phyloP scores from a whole-genome alignment of 768 basidiomycete species.

The Tulasnella sp. region DNA sequence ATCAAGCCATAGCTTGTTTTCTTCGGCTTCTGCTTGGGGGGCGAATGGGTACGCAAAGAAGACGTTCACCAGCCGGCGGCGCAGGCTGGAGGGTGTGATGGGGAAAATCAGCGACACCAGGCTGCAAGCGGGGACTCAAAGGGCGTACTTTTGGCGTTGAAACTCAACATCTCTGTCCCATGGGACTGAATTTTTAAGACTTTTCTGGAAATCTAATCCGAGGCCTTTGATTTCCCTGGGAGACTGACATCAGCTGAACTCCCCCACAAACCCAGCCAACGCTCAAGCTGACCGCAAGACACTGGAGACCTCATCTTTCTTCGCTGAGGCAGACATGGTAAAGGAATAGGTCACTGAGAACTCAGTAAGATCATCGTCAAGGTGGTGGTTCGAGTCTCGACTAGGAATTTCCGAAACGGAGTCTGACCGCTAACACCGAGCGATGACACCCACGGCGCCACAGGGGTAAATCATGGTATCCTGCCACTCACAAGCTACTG shows the following conservation, averaged over 20 bases:
- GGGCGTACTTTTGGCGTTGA: constrained; percentile 74
- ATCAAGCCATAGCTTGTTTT: constrained; percentile 89
- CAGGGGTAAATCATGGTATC: background rate
- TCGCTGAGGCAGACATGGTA: constrained; percentile 2
- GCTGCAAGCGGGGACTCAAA: background rate
- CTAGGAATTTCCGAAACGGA: constrained; percentile 26
- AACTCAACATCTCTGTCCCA: constrained; percentile 88
- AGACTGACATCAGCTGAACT: background rate
- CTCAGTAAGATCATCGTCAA: background rate
- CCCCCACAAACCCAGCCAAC: background rate
- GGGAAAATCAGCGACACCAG: constrained; percentile 16
- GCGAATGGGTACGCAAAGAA: constrained; percentile 70
- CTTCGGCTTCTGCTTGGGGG: constrained; percentile 75
- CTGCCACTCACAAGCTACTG: background rate
- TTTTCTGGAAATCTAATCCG: constrained; percentile 21
- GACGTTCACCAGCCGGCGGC: constrained; percentile 68
- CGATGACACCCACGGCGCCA: constrained; percentile 12
- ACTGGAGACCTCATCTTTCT: constrained; percentile 26
- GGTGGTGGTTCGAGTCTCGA: constrained; percentile 23
- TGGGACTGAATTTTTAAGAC: constrained; percentile 50
- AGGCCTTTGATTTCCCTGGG: constrained; percentile 33
- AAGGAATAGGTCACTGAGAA: constrained; percentile 16
- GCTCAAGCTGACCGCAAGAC: constrained; percentile 17
- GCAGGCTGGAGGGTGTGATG: constrained; percentile 54
- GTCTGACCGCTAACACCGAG: background rate